phyloP scores from a whole-genome alignment of 2,329 filamentous ascomycete genomes.

The Trichoderma sp. region DNA sequence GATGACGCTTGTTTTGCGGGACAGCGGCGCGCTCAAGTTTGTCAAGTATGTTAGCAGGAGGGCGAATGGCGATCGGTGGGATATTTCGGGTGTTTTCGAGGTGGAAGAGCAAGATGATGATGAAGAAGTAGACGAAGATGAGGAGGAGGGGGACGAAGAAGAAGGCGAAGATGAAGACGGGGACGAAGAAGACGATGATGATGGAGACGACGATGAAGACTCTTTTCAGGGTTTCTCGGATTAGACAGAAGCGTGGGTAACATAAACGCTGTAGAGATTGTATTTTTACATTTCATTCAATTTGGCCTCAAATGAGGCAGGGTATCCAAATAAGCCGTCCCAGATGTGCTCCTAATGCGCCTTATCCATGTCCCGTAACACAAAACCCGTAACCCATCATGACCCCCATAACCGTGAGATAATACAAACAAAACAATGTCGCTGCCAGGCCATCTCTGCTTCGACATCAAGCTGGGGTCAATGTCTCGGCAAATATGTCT shows the following conservation, averaged over 20 bases:
- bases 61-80: constrained; percentile 89
- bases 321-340: constrained; percentile 16
- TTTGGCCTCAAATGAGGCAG: neutral
- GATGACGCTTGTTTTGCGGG: constrained; percentile 84
- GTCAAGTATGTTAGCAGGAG: constrained; percentile 90
- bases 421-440: neutral
- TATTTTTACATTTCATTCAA: neutral
- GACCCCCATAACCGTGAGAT: no score
- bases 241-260: constrained; percentile 28
- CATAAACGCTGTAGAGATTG: constrained; percentile 3
- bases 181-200: constrained; percentile 36
- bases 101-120: constrained; percentile 60
- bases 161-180: constrained; percentile 54
- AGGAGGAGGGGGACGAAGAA: constrained; percentile 39
- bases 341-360: neutral
- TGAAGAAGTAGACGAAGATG: constrained; percentile 40
- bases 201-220: constrained; percentile 53
- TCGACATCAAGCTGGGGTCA: constrained; percentile 30
- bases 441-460: neutral
- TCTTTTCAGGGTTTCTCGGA: constrained; percentile 62
- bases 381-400: neutral
- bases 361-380: neutral
- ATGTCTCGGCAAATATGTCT: constrained; percentile 35
- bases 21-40: constrained; percentile 84
- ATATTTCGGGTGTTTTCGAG: constrained; percentile 78